Evolutionary conservation across 164 flowering plant species (phyloP), one percentile per base, ranked within the genome.

Genomic region (Brasenia schreberi): DNA sequence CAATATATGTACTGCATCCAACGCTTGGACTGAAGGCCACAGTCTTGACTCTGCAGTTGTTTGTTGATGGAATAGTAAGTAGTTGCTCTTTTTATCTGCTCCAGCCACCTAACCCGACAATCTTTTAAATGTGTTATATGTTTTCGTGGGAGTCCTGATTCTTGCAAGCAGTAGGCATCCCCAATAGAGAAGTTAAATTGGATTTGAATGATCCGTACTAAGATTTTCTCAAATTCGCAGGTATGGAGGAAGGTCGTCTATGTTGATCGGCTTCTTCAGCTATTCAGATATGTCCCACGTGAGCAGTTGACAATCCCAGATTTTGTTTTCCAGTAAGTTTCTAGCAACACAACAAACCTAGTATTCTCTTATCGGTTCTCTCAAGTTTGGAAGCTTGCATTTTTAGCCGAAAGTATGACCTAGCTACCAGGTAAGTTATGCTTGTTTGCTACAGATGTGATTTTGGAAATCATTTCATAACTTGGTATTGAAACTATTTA

Each of bases 181-280:
- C 39, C 39, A 33, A 33, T 33, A 33, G 39, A 33, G 39, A 33
- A 33, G 39, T 33, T 33, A 33, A 33, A 33, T 33, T 33, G 2
- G 4, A 33, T 33, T 33, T 33, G 39, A 33, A 33, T 1, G 39
- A 33, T 33, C 39, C 1, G 39, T 33, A 33, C 39, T 33, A 33
- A 33, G 39, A 33, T 33, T 33, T 33, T 33, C 39, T 33, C 39
- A 33, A 33, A 33, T 62, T 7, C 73, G 18, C 70, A 94, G 97
- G 95, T 81, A n/a, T 94, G 99, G 99, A 87, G 87, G 77, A 94
- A 91, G 74, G 96, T 94, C 45, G 86, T 88, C 43, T 94, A 94
- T 59, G 90, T 85, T 9, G 97, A 91, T 79, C 82, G 97, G 43
- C 90, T 94, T 67, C 80, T 89, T 59, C 97, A 94, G 81, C 82